phyloP scores from a whole-genome alignment of 2,329 filamentous ascomycete species.

The Podosphaera fusca region DNA sequence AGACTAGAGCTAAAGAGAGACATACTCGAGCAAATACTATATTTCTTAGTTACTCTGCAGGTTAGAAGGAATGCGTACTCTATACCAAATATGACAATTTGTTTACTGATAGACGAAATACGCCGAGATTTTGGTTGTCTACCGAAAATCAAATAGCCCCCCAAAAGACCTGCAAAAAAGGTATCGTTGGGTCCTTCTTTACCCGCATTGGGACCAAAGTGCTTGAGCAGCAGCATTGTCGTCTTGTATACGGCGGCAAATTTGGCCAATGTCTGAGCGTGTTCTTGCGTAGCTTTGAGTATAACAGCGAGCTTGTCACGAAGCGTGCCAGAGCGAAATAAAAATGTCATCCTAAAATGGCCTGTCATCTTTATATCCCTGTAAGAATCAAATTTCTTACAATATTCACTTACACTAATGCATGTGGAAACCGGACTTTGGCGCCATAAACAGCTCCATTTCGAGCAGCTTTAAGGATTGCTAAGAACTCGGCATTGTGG shows the following conservation, averaged over 20 bases:
- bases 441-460: constrained; percentile 94
- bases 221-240: constrained; percentile 51
- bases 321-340: constrained; percentile 79
- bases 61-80: background rate
- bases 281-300: constrained; percentile 65
- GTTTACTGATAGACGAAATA: constrained; percentile 68
- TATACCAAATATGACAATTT: constrained; percentile 71
- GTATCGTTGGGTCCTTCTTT: constrained; percentile 57
- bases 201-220: constrained; percentile 31
- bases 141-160: constrained; percentile 86
- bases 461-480: constrained; percentile 75
- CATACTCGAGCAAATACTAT: constrained; percentile 70
- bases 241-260: constrained; percentile 85
- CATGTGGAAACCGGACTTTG: constrained; percentile 96
- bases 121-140: constrained; percentile 37
- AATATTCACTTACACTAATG: constrained; percentile 44
- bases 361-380: background rate
- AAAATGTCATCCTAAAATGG: constrained; percentile 59
- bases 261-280: constrained; percentile 74
- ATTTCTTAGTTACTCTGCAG: background rate
- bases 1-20: constrained; percentile 61
- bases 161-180: constrained; percentile 67
- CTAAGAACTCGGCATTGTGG: constrained; percentile 61
- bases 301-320: constrained; percentile 56
- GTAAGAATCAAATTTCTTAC: background rate